These are phyloP conservation scores for Colletotrichum tabaci DNA, from an alignment of 2,329 filamentous ascomycete genomes.

Conservation along the genomic window DNA sequence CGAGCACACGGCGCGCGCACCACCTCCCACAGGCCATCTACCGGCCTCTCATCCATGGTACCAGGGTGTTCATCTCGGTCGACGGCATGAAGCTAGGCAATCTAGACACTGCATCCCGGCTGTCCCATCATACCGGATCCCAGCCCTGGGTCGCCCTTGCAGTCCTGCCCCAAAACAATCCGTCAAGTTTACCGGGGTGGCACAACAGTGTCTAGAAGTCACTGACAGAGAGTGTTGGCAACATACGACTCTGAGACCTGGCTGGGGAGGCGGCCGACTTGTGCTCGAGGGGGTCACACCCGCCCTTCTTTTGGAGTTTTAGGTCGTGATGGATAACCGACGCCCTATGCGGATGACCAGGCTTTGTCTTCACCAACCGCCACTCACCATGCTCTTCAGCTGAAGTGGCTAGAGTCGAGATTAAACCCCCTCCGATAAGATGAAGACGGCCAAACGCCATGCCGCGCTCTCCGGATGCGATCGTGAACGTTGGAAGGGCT, in stretches of 20 bases:
- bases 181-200: constrained; percentile 17
- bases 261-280: background rate
- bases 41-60: background rate
- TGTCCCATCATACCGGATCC: constrained; percentile 14
- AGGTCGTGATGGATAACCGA: background rate
- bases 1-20: background rate
- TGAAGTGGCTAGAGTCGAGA: constrained; percentile 4
- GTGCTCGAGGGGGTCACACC: background rate
- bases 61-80: constrained; percentile 23
- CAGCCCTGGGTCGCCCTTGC: background rate
- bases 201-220: constrained; percentile 12
- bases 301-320: background rate
- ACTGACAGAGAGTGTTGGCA: background rate
- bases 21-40: background rate
- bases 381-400: background rate
- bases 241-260: background rate
- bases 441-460: constrained; percentile 24
- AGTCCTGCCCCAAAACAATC: background rate
- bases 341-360: constrained; percentile 5
- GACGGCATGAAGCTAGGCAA: constrained; percentile 18
- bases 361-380: background rate
- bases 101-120: background rate
- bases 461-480: constrained; percentile 28
- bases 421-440: background rate
- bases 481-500: constrained; percentile 14